These are phyloP conservation scores for Xeromyces bisporus DNA, from an alignment of 495 filamentous ascomycete species.

Conservation along the genomic window DNA sequence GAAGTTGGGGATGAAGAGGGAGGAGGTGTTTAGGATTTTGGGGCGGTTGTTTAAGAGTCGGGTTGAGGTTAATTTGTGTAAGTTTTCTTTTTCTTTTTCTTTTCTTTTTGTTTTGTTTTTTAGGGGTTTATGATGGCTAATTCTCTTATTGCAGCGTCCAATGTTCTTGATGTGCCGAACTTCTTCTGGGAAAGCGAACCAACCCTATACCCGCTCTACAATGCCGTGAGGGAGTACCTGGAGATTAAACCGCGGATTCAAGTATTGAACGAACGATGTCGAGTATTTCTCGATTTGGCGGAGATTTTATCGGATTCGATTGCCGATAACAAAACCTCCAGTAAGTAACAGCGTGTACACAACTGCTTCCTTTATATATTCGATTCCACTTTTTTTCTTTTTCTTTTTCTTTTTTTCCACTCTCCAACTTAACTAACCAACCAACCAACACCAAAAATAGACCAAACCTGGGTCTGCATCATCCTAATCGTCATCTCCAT, in stretches of 20 bases:
- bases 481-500: slow-evolving; percentile 83
- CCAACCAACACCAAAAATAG: slow-evolving; percentile 11
- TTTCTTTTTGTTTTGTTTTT: not conserved
- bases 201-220: slow-evolving; percentile 84
- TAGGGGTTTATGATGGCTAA: too few relatives aligned
- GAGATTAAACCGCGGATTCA: slow-evolving; percentile 91
- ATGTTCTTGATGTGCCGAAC: slow-evolving; percentile 91
- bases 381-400: not conserved
- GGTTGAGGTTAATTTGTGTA: slow-evolving; percentile 96
- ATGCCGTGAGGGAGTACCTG: slow-evolving; percentile 88
- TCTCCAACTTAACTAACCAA: not conserved
- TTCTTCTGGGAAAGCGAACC: slow-evolving; percentile 99
- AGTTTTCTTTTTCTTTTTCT: slow-evolving; percentile 13
- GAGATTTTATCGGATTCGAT: slow-evolving; percentile 89
- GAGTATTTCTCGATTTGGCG: slow-evolving; percentile 90
- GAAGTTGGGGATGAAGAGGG: slow-evolving; percentile 75
- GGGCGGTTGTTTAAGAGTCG: slow-evolving; percentile 82
- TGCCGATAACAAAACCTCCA: slow-evolving; percentile 83
- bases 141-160: slow-evolving; percentile 48
- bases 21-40: slow-evolving; percentile 82
- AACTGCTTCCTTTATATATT: not conserved
- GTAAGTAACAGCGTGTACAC: slow-evolving; percentile 14
- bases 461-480: slow-evolving; percentile 96
- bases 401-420: not conserved
- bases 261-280: slow-evolving; percentile 90